These are phyloP conservation scores for Paraleonurus japonicus DNA, from an alignment of 257 asterid species.

Conservation along the genomic window DNA sequence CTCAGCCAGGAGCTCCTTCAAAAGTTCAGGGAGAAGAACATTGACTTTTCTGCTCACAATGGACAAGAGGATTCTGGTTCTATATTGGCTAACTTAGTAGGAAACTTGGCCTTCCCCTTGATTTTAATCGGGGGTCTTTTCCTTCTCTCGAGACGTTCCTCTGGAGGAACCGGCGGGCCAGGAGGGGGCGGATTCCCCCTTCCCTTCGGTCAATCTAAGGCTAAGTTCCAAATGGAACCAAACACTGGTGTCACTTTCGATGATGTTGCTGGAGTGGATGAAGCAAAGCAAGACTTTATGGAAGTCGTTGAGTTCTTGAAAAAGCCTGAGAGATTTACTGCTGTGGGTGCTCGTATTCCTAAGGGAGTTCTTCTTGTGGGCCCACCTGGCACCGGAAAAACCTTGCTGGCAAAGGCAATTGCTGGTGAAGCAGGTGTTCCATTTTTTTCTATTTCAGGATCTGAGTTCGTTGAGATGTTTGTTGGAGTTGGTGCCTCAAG, in stretches of 20 bases:
- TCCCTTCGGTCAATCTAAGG: slow-evolving; percentile 81
- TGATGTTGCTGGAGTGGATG: slow-evolving; percentile 98
- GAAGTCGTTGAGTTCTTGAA: slow-evolving; percentile 95
- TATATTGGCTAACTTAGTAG: slow-evolving; percentile 63
- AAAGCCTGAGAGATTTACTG: slow-evolving; percentile 94
- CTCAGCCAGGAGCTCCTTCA: slow-evolving; percentile 95
- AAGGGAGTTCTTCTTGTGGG: slow-evolving; percentile 97
- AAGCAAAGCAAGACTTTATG: slow-evolving; percentile 96
- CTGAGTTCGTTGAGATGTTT: slow-evolving; percentile 98
- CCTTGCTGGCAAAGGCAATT: slow-evolving; percentile 87
- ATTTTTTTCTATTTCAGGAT: slow-evolving; percentile 89
- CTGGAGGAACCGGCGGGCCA: slow-evolving; percentile 97
- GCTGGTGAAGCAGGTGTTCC: slow-evolving; percentile 99
- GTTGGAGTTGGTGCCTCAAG: slow-evolving; percentile 98
- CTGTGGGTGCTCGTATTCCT: slow-evolving; percentile 95
- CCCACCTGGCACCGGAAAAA: slow-evolving; percentile 97
- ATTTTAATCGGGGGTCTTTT: slow-evolving; percentile 88
- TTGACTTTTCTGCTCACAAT: slow-evolving; percentile 90
- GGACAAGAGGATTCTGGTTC: slow-evolving; percentile 92
- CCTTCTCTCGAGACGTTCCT: slow-evolving; percentile 81
- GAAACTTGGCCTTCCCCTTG: slow-evolving; percentile 81
- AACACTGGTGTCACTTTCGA: slow-evolving; percentile 93
- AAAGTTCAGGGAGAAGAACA: slow-evolving; percentile 82
- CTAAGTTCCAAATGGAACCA: slow-evolving; percentile 99
- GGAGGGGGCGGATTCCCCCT: slow-evolving; percentile 91